Conservation (phyloP, 2,329 filamentous ascomycete genomes). For the Alternaria viburni region DNA sequence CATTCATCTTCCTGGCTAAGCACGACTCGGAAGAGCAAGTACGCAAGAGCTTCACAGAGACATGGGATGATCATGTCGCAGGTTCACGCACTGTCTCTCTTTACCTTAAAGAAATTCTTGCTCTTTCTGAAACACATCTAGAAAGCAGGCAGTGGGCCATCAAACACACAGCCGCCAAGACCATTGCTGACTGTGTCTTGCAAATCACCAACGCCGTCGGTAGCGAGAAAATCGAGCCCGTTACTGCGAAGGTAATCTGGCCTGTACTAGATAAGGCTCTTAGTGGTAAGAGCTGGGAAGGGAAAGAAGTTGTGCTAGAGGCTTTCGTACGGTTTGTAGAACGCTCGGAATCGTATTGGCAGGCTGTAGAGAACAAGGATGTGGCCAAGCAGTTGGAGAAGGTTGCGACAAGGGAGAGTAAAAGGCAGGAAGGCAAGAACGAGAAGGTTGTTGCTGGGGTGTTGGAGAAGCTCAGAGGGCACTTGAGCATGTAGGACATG, state of each 20-base stretch:
- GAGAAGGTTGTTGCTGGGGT: slow-evolving; percentile 30
- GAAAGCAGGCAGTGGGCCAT: slow-evolving; percentile 86
- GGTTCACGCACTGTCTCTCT: slow-evolving; percentile 80
- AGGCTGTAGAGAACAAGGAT: slow-evolving; percentile 63
- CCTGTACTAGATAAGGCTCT: slow-evolving; percentile 81
- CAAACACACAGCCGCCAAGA: slow-evolving; percentile 84
- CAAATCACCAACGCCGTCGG: slow-evolving; percentile 65
- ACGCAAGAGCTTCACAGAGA: slow-evolving; percentile 77
- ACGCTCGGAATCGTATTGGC: slow-evolving; percentile 65
- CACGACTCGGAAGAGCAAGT: slow-evolving; percentile 85
- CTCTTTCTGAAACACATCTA: slow-evolving; percentile 70
- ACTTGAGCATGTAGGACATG: slow-evolving; percentile 10
- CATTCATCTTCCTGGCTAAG: slow-evolving; percentile 86
- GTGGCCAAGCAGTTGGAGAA: slow-evolving; percentile 68
- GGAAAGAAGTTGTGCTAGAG: slow-evolving; percentile 84
- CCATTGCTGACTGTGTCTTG: slow-evolving; percentile 74
- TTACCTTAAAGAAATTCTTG: slow-evolving; percentile 82
- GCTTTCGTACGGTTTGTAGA: slow-evolving; percentile 80
- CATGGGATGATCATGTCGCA: slow-evolving; percentile 91
- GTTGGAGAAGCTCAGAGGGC: slow-evolving; percentile 21
- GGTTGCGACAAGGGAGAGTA: slow-evolving; percentile 81
- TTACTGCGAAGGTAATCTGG: slow-evolving; percentile 74
- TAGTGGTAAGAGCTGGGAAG: slow-evolving; percentile 87
- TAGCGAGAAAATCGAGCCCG: slow-evolving; percentile 64
- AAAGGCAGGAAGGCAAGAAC: slow-evolving; percentile 87